phyloP scores from a whole-genome alignment of 768 basidiomycete genomes.

The Russula sp. region DNA sequence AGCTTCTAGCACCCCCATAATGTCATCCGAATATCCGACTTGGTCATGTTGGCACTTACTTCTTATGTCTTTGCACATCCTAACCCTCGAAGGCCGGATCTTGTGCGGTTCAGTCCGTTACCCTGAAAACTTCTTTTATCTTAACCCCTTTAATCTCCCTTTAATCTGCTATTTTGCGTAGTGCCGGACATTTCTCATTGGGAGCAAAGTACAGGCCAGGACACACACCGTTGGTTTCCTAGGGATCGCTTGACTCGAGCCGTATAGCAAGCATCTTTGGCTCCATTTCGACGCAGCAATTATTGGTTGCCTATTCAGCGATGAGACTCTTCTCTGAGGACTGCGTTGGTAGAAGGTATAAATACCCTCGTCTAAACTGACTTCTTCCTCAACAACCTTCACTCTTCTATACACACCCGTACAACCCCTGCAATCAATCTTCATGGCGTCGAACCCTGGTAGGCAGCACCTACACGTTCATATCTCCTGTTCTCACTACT shows the following conservation, averaged over 20 bases:
- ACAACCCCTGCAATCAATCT: background rate
- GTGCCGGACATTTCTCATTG: conserved; percentile 13
- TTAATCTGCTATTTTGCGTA: conserved; percentile 24
- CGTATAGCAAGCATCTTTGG: conserved; percentile 19
- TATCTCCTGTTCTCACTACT: background rate
- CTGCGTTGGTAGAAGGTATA: conserved; percentile 17
- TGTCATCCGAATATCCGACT: conserved; percentile 27
- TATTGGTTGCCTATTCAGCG: conserved; percentile 7
- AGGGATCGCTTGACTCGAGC: conserved; percentile 29
- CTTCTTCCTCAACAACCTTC: background rate
- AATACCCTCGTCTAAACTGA: conserved; percentile 10
- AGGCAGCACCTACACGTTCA: background rate
- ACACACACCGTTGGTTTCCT: conserved; percentile 10
- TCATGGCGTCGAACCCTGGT: conserved; percentile 26
- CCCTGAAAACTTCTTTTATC: background rate
- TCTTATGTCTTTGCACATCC: conserved; percentile 18
- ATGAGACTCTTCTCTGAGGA: conserved; percentile 1
- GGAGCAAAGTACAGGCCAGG: conserved; percentile 11
- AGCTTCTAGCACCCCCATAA: conserved; percentile 18
- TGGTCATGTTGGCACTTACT: conserved; percentile 20
- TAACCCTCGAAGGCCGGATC: conserved; percentile 21
- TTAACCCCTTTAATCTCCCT: conserved; percentile 28
- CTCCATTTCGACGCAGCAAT: conserved; percentile 10
- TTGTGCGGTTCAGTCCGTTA: conserved; percentile 10
- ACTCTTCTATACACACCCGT: conserved; percentile 5